phyloP scores from a whole-genome alignment of 108 stramenopile species.

The Nitzschia putrida region DNA sequence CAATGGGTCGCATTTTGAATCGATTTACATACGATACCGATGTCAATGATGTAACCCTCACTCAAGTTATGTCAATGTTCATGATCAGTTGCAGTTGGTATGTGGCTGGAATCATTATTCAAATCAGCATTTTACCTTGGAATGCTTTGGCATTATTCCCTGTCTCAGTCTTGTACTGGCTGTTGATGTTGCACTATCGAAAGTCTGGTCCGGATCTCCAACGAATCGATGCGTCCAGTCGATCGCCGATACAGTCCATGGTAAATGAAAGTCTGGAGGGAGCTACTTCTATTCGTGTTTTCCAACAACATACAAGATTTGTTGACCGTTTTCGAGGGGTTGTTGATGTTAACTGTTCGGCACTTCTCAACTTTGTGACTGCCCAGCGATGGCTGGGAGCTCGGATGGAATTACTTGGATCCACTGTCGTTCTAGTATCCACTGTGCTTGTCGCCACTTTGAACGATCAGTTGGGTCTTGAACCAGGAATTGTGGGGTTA shows the following conservation, averaged over 20 bases:
- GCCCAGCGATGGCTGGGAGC: conserved; percentile 86
- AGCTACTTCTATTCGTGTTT: conserved; percentile 71
- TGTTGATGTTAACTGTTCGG: conserved; percentile 59
- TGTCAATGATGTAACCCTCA: conserved; percentile 74
- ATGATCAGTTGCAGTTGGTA: conserved; percentile 60
- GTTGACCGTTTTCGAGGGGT: conserved; percentile 45
- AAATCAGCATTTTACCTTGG: conserved; percentile 76
- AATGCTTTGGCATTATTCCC: conserved; percentile 61
- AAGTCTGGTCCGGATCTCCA: conserved; percentile 80
- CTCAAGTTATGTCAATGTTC: conserved; percentile 70
- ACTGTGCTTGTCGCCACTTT: conserved; percentile 61
- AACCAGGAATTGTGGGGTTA: conserved; percentile 73
- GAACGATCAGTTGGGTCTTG: conserved; percentile 50
- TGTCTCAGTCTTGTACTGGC: conserved; percentile 52
- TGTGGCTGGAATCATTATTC: conserved; percentile 59
- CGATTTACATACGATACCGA: conserved; percentile 93
- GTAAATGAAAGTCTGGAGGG: conserved; percentile 81
- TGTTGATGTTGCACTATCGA: conserved; percentile 72
- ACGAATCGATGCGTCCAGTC: conserved; percentile 73
- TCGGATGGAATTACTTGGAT: conserved; percentile 82
- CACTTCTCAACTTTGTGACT: conserved; percentile 79
- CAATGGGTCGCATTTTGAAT: conserved; percentile 91
- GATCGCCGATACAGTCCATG: conserved; percentile 84
- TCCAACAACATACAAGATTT: conserved; percentile 58
- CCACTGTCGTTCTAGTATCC: conserved; percentile 60